A percentile compares a stretch with the other conserved stretches of the same genome.
Evolutionary conservation across 306 rosid genomes (phyloP).

Genomic region (Hippophae rhamnoides): DNA sequence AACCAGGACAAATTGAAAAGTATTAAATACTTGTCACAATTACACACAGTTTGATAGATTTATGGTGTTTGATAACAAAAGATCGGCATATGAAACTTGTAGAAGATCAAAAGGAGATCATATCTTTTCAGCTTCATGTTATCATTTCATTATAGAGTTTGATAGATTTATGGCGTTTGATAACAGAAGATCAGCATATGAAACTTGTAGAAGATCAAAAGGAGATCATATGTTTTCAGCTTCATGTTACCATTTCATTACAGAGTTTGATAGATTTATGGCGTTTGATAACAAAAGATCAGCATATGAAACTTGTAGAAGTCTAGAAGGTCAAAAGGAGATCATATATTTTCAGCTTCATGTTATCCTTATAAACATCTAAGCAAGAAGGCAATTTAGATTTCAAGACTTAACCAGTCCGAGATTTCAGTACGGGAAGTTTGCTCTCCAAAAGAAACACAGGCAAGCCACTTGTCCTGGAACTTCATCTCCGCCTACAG

Average conservation of each 20-base stretch:
- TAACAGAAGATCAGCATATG: background rate
- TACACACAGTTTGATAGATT: too few relatives aligned
- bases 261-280: too few relatives aligned
- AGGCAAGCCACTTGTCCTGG: slow-evolving; percentile 91
- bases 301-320: background rate
- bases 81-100: background rate
- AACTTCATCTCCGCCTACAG: slow-evolving; percentile 84
- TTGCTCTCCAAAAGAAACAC: slow-evolving; percentile 84
- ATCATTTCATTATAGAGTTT: too few relatives aligned
- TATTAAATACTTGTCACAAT: too few relatives aligned
- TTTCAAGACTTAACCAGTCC: slow-evolving; percentile 33
- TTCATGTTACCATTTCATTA: background rate
- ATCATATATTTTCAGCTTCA: background rate
- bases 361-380: background rate
- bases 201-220: background rate
- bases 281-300: background rate
- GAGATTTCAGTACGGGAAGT: slow-evolving; percentile 73
- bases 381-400: background rate
- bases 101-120: background rate
- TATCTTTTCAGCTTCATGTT: background rate
- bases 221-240: background rate
- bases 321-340: background rate
- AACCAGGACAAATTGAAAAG: too few relatives aligned
- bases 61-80: too few relatives aligned
- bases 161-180: too few relatives aligned